Percentiles rank a stretch among this genome's conserved stretches.
These are phyloP conservation scores for Puccinia coronata DNA, from an alignment of 1,284 basidiomycete genomes.

Conservation along the genomic window DNA sequence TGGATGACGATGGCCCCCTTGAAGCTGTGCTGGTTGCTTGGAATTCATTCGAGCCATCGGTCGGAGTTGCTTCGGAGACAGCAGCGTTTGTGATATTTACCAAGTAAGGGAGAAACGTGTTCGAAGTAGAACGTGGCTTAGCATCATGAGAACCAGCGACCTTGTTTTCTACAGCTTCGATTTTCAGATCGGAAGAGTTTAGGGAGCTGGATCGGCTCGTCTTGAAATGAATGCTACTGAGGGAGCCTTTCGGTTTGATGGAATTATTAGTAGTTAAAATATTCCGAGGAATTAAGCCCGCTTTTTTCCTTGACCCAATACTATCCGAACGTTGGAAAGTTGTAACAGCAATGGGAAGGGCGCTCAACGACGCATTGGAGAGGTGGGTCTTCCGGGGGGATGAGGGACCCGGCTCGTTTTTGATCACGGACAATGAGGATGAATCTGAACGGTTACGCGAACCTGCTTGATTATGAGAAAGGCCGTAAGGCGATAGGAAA, in stretches of 20 bases:
- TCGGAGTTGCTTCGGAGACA: not conserved
- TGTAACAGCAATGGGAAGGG: not conserved
- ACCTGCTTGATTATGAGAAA: not conserved
- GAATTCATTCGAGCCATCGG: slow-evolving; percentile 7
- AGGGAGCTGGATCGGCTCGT: slow-evolving; percentile 11
- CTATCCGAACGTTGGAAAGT: slow-evolving; percentile 8
- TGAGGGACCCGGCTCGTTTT: not conserved
- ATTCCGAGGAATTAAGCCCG: not conserved
- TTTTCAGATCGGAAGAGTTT: not conserved
- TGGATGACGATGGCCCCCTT: slow-evolving; percentile 12
- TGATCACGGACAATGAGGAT: not conserved
- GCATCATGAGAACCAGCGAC: not conserved
- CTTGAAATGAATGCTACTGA: not conserved
- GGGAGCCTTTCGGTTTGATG: not conserved
- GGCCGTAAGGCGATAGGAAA: slow-evolving; percentile 27
- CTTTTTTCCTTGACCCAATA: not conserved
- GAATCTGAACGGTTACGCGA: slow-evolving; percentile 8
- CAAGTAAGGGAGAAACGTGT: not conserved
- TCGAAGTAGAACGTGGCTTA: slow-evolving; percentile 22
- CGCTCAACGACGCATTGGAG: slow-evolving; percentile 2
- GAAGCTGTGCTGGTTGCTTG: not conserved
- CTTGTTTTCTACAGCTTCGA: not conserved
- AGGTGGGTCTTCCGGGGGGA: slow-evolving; percentile 9
- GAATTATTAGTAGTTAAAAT: not conserved
- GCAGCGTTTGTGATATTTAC: not conserved